Base-by-base conservation (phyloP, 352 stramenopile species). In the Globisporangium solare region DNA sequence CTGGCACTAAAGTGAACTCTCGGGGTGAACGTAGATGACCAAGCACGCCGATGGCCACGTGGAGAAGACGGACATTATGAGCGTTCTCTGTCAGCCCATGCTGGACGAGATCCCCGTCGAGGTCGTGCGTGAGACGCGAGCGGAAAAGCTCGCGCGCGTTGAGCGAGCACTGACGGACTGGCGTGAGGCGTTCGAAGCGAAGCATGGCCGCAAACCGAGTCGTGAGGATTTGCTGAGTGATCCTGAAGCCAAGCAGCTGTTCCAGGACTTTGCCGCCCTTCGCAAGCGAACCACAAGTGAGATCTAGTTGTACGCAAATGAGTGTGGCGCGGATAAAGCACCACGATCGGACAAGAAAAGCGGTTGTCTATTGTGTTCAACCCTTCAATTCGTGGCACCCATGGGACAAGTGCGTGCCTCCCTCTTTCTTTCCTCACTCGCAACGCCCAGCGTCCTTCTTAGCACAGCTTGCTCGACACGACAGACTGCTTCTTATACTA, bases 1-100 rank as follows among this genome's bases (percentile, higher is more conserved):
- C 39, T 43, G 39, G 4, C 17, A 17, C 39, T 15, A n/a, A 10
- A 47, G 0, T 47, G n/a, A n/a, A 22, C 48, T 20, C 24, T 39
- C 15, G 47, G 60, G 41, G 13, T 56, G 3, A 7, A 5, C 50
- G 17, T 40, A 81, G 79, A 90, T 93, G 83, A 85, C 71, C 22
- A 94, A 92, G 59, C 59, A 70, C 54, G 35, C 24, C 10, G 63
- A 88, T 52, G 79, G 79, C 21, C 69, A 69, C 7, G 71, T 89
- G 6, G 64, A 74, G 21, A 92, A 90, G 47, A 54, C 71, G 6
- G 83, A 90, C 47, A 58, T 94, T 43, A 93, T 94, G 83, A 92
- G 79, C 54, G 85, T 94, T 42, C 65, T 94, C 22, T 94, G 85
- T 21, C 85, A 94, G 54, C 85, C 85, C 1, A 87, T 94, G 60